Conservation (phyloP, 2,329 filamentous ascomycete species). For the Beauveria rudraprayagi region DNA sequence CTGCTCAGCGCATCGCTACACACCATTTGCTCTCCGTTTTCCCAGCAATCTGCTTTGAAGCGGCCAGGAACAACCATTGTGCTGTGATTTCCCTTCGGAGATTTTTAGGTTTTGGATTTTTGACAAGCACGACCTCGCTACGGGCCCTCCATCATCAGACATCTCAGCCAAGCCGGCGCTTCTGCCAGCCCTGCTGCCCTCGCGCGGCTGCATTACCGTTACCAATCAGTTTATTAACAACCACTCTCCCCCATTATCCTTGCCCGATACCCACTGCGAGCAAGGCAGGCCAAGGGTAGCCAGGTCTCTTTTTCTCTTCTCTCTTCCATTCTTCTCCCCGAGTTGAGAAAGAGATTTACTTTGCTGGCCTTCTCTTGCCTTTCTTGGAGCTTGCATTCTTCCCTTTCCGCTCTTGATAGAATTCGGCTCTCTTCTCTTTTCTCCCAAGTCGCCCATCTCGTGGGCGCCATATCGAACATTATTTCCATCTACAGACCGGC, state of each 20-base stretch:
- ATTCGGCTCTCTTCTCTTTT: neutral
- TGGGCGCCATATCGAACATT: conserved; percentile 47
- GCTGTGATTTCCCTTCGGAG: neutral
- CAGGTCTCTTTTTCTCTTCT: neutral
- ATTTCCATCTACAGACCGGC: conserved; percentile 54
- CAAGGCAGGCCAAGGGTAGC: conserved; percentile 6
- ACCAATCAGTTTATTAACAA: conserved; percentile 11
- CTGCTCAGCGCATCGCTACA: conserved; percentile 8
- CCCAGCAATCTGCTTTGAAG: neutral
- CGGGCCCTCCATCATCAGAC: neutral
- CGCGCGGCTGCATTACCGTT: conserved; percentile 7
- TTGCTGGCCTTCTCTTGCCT: neutral
- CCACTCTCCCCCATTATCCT: conserved; percentile 6
- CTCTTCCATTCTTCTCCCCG: neutral
- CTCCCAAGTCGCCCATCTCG: conserved; percentile 37
- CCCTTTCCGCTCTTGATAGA: neutral
- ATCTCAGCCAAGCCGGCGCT: conserved; percentile 2
- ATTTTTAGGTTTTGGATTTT: conserved; percentile 3
- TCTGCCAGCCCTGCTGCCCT: conserved; percentile 1
- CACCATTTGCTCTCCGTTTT: neutral
- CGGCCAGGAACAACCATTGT: neutral
- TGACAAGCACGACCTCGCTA: neutral
- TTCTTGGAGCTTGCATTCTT: neutral
- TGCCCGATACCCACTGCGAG: conserved; percentile 9
- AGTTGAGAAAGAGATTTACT: conserved; percentile 2